phyloP scores from a whole-genome alignment of 768 basidiomycete species.

The Pholiota microspora region DNA sequence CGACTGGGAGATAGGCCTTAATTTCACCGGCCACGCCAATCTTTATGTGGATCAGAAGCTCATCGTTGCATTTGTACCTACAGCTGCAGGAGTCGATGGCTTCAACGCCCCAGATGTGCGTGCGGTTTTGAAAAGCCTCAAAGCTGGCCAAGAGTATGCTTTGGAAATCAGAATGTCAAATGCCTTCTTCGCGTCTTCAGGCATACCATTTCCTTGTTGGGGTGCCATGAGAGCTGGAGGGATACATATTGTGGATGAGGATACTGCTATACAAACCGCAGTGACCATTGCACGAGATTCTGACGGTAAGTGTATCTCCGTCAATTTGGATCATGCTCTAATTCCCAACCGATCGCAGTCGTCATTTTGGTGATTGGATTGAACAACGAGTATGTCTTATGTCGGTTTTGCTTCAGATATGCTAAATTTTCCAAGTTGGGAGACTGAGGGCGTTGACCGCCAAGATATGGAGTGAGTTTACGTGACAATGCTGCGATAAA shows the following conservation, averaged over 20 bases:
- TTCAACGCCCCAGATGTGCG: constrained; percentile 40
- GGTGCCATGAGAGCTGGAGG: constrained; percentile 39
- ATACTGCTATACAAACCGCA: constrained; percentile 41
- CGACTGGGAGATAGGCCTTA: constrained; percentile 49
- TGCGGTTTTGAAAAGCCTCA: constrained; percentile 32
- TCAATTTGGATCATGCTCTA: background rate
- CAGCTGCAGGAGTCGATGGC: constrained; percentile 39
- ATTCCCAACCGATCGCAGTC: constrained; percentile 23
- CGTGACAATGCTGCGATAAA: background rate
- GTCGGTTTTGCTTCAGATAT: background rate
- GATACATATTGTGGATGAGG: constrained; percentile 28
- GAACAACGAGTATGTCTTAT: constrained; percentile 46
- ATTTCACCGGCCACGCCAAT: constrained; percentile 41
- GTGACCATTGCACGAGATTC: constrained; percentile 34
- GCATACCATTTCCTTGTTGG: constrained; percentile 36
- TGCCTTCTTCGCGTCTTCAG: constrained; percentile 30
- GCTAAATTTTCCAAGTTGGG: constrained; percentile 28
- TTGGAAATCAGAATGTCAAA: constrained; percentile 37
- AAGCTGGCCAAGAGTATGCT: constrained; percentile 39
- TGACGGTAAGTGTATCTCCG: constrained; percentile 30
- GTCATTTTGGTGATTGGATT: constrained; percentile 51
- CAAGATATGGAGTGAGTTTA: constrained; percentile 37
- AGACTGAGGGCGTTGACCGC: constrained; percentile 63
- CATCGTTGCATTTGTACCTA: constrained; percentile 40
- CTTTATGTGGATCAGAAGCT: constrained; percentile 51